phyloP scores from a whole-genome alignment of 2,329 filamentous ascomycete species.

The Chaetoscypha palmicola region DNA sequence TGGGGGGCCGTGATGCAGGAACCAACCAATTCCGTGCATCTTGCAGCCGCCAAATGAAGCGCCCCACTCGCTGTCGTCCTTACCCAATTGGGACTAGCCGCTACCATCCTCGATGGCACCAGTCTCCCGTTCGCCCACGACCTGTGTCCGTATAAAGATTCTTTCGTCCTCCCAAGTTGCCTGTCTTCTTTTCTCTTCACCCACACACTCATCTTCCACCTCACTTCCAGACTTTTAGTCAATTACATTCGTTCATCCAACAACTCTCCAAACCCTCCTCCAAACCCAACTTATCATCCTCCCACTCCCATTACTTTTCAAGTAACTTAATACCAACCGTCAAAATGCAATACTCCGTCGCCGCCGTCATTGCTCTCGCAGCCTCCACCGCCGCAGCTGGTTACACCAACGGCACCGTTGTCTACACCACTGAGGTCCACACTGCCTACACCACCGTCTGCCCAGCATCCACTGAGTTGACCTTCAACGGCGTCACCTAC shows the following conservation, averaged over 20 bases:
- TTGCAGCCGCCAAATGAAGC: constrained; percentile 1
- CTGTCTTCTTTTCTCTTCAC: constrained; percentile 10
- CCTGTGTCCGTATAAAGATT: constrained; percentile 13
- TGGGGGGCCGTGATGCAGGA: too few species aligned
- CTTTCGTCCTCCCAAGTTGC: constrained; percentile 7
- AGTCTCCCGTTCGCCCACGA: too few species aligned
- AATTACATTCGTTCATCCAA: constrained; percentile 29
- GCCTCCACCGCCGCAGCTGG: constrained; percentile 24
- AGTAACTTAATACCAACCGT: constrained; percentile 26
- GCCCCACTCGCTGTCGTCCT: not conserved
- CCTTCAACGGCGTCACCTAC: constrained; percentile 41
- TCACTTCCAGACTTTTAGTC: constrained; percentile 26
- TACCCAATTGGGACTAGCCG: not conserved
- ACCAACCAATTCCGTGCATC: not conserved
- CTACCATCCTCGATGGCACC: not conserved
- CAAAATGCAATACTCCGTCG: constrained; percentile 35
- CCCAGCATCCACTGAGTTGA: constrained; percentile 42
- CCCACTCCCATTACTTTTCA: constrained; percentile 19
- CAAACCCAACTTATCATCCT: constrained; percentile 14
- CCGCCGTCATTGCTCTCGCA: constrained; percentile 30
- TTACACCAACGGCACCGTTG: constrained; percentile 32
- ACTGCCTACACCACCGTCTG: constrained; percentile 45
- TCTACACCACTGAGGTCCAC: constrained; percentile 44
- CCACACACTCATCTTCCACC: constrained; percentile 13
- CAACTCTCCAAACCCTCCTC: constrained; percentile 13